Base-by-base conservation (phyloP, 805 yeast species). In the Metschnikowia lunata region DNA sequence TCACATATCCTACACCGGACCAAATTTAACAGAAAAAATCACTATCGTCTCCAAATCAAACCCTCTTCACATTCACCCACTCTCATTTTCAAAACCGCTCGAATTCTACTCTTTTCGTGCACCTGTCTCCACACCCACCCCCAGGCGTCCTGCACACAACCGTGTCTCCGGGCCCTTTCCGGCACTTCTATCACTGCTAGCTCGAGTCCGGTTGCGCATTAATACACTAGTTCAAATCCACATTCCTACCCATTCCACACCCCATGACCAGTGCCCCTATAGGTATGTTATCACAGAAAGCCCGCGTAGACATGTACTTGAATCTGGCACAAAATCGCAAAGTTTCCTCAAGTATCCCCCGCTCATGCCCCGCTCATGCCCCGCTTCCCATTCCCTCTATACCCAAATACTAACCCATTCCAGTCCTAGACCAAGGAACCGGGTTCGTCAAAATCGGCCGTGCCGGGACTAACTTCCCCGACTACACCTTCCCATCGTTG, bases 391-490 rank as follows among this genome's bases (percentile, higher is more conserved):
- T 3, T 7, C 8, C n/a, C 32, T 12, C 39, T 14, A 30, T 4
- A 9, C 30, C 28, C n/a, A n/a, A 30, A 4, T 42, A 50, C 52
- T 53, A 56, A 55, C 52, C 30, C 14, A 9, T 12, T 10, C 10
- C 37, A 78, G 99, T 93, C 57, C 87, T 93, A 56, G 99, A 93
- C 72, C 98, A 93, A 73, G 99, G 99, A 72, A 93, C 99, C 39
- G 99, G 99, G 46, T 93, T 93, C 63, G 97, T 91, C 43, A 91
- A 90, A 65, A 88, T 91, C 55, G 99, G 99, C 47, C 80, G 96
- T 60, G 97, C 95, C 31, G 97, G 98, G 29, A 85, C 89, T 55
- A 93, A 93, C 70, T 90, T 90, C 75, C 99, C 99, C 27, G 98
- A 93, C 66, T 82, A 82, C 70, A 90, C 97, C 12, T 93, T 90